Conservation (phyloP, 352 stramenopile genomes). For the Phytopythium delawarense region DNA sequence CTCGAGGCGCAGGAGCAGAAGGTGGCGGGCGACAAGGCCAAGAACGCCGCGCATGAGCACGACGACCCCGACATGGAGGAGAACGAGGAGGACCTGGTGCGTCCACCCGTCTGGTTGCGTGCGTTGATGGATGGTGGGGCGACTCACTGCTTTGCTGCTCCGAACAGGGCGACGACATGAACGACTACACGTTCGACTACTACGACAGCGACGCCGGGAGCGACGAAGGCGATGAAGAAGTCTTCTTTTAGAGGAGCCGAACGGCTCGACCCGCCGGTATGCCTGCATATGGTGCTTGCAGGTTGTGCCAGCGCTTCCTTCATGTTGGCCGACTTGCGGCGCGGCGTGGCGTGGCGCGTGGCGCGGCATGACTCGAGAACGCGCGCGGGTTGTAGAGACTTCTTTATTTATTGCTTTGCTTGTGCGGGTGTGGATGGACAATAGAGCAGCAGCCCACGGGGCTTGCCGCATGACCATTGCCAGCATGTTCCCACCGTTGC, state of each 20-base stretch:
- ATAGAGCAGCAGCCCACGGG: not conserved
- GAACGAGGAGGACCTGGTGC: conserved; percentile 54
- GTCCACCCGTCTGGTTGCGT: not conserved
- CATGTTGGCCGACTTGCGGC: not conserved
- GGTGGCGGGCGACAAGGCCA: conserved; percentile 38
- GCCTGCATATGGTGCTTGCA: not conserved
- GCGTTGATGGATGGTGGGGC: not conserved
- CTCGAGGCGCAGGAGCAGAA: conserved; percentile 66
- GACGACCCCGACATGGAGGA: conserved; percentile 61
- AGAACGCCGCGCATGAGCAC: conserved; percentile 29
- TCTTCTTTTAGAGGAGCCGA: conserved; percentile 54
- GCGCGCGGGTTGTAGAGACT: not conserved
- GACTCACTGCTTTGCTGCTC: not conserved
- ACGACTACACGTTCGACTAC: conserved; percentile 82
- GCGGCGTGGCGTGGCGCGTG: not conserved
- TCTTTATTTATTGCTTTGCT: conserved; percentile 3
- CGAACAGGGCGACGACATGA: conserved; percentile 56
- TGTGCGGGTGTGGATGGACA: not conserved
- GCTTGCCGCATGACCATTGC: not conserved
- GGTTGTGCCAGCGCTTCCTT: not conserved
- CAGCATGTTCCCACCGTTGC: not conserved
- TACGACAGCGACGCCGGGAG: conserved; percentile 71
- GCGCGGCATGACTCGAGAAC: not conserved
- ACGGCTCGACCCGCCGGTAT: not conserved
- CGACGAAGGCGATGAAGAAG: conserved; percentile 67